Evolutionary conservation across 495 filamentous ascomycete genomes (phyloP).

Genomic region (Aspergillus saccharolyticus): DNA sequence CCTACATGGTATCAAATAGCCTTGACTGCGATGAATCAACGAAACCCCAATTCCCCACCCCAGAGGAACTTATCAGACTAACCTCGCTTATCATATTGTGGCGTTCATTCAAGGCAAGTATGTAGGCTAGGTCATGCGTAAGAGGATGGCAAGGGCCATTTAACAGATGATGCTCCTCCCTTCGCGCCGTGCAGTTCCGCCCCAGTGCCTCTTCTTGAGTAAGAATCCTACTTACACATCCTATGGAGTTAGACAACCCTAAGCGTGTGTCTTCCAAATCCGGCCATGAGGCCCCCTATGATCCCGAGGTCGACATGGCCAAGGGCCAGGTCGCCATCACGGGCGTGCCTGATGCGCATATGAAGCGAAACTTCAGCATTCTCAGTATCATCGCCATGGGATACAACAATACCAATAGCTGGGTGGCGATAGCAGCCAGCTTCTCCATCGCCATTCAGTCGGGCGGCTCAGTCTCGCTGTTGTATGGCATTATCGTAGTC

Average conservation of each 20-base stretch:
- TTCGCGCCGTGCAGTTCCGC: neutral
- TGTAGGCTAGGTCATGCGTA: neutral
- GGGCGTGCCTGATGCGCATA: constrained; percentile 14
- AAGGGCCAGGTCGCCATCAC: constrained; percentile 19
- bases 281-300: neutral
- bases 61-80: neutral
- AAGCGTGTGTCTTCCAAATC: constrained; percentile 8
- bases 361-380: constrained; percentile 23
- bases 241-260: constrained; percentile 11
- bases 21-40: neutral
- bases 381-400: constrained; percentile 29
- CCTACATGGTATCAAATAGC: constrained; percentile 6
- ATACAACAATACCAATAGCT: constrained; percentile 32
- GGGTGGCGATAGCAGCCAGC: constrained; percentile 28
- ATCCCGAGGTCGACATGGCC: constrained; percentile 15
- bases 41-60: neutral
- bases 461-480: constrained; percentile 27
- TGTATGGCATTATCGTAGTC: constrained; percentile 29
- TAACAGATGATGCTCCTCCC: constrained; percentile 3
- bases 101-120: neutral
- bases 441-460: constrained; percentile 28
- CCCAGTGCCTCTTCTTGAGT: neutral
- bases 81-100: neutral
- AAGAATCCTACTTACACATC: neutral
- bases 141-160: neutral